Evolutionary conservation across 495 filamentous ascomycete species (phyloP), one percentile per base, ranked within the genome.

Genomic region (Hypoxylon crocopeplum): DNA sequence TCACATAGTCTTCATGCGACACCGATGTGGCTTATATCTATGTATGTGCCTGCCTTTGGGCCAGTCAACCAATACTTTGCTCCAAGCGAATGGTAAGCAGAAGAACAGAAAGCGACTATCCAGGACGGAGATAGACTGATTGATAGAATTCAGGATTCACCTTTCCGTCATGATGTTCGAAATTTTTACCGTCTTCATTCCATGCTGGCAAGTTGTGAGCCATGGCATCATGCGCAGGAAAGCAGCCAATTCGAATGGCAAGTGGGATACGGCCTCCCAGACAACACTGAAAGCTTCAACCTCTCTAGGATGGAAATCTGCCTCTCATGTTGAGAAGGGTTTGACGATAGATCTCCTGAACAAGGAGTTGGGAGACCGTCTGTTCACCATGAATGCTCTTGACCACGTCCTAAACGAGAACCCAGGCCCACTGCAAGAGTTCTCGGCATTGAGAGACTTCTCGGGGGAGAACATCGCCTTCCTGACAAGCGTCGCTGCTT

Each of bases 401-500:
- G 83, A 86, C 34, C 72, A 82, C 48, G 77, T 79, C 38, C 72
- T 87, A 3, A 70, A 73, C 12, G 73, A 70, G 41, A 80, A 83
- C 55, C 74, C 80, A 1, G 66, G 68, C 2, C 76, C 77, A 5
- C 71, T 87, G 0, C 79, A 82, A 46, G 56, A 77, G 27, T 87
- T 84, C 68, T 79, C 84, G 20, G 81, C 84, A 3, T 69, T 78
- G 1, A 71, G 77, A 50, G 84, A 86, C 33, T 84, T 86, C 69
- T 85, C 83, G 22, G 83, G 81, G 20, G 84, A 86, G 66, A 87
- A 86, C 67, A 79, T 87, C 36, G 76, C 82, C 42, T 87, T 87
- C 73, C 75, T 86, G 1, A 82, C 75, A 39, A 69, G 70, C 52
- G 72, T 85, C 21, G 67, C 77, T 2, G 70, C 76, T n/a, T 87